Base-by-base conservation (phyloP, 1,284 basidiomycete genomes). In the Anthracocystis walkeri region DNA sequence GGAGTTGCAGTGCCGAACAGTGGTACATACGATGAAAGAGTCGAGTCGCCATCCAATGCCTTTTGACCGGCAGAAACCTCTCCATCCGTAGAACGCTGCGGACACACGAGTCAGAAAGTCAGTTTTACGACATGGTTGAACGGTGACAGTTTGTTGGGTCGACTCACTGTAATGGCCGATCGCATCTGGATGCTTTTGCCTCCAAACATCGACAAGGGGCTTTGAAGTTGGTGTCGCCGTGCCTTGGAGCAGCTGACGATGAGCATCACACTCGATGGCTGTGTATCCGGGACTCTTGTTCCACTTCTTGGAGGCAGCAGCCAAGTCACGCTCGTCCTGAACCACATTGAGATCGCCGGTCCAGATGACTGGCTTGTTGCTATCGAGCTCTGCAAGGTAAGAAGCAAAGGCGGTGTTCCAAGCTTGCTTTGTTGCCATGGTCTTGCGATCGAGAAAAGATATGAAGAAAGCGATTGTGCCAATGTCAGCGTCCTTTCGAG, bases 301-400 rank as follows among this genome's bases (percentile, higher is more conserved):
- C 85, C 86, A 85, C 58, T 87, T 87, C 27, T 85, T 84, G 64
- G 84, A 85, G 20, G 86, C 86, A 45, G 82, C 79, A 1, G 84
- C 77, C 31, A 87, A 77, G 71, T 87, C 86, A 38, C 80, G 64
- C 27, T 78, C 65, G 54, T 75, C 77, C 21, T 73, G 92, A 1
- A 93, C 92, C 33, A 94, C 92, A 77, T 95, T 95, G 70, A 95
- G 82, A 84, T 95, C 93, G 27, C 93, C 93, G n/a, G 89, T 88
- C 93, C 93, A 95, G 64, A 95, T 91, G 11, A 95, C 91, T 3
- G 93, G 91, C 79, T 95, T 95, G 78, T 88, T 89, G 65, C 87
- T 88, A 85, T 94, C 92, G 12, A 94, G 87, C 21, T 89, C 88
- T 3, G 89, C 89, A 18, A 95, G 88, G 80, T 94, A 91, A 1